Conservation (phyloP, 306 rosid genomes). For the Astragalus membranaceus region DNA sequence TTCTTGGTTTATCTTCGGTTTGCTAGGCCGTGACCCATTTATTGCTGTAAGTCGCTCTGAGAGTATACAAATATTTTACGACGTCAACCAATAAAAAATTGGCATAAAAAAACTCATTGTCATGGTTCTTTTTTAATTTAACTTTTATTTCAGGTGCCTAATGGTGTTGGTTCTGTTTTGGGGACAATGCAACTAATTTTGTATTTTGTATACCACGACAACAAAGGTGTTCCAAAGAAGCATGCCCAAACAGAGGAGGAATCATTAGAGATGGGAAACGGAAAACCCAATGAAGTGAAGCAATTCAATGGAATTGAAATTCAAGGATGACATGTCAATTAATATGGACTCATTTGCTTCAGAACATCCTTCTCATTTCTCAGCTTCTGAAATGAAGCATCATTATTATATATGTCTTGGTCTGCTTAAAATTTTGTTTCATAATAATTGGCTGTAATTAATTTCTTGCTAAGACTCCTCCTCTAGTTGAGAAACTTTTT, state of each 20-base stretch:
- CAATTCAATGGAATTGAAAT: slow-evolving; percentile 15
- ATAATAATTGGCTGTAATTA: neutral
- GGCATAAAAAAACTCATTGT: neutral
- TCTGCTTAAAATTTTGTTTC: neutral
- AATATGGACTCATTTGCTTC: neutral
- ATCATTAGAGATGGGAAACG: slow-evolving; percentile 51
- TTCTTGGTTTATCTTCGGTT: slow-evolving; percentile 79
- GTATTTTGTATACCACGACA: slow-evolving; percentile 62
- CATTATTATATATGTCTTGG: neutral
- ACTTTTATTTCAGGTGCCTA: slow-evolving; percentile 59
- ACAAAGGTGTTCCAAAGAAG: slow-evolving; percentile 27
- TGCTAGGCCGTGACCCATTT: slow-evolving; percentile 83
- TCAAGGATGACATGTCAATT: neutral
- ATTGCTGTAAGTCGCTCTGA: slow-evolving; percentile 45
- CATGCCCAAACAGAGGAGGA: slow-evolving; percentile 29
- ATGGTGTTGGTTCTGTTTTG: slow-evolving; percentile 56
- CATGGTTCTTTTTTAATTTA: neutral
- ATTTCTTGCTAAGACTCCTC: neutral
- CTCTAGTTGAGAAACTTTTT: too few species aligned
- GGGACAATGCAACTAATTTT: slow-evolving; percentile 64
- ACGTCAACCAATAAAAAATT: too few species aligned
- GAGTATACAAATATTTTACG: neutral
- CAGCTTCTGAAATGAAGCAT: too few species aligned
- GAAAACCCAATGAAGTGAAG: slow-evolving; percentile 34
- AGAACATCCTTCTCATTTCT: neutral